Evolutionary conservation across 208 protist genomes (phyloP), one percentile per base, ranked within the genome.

Genomic region (Crithidia acanthocephali): DNA sequence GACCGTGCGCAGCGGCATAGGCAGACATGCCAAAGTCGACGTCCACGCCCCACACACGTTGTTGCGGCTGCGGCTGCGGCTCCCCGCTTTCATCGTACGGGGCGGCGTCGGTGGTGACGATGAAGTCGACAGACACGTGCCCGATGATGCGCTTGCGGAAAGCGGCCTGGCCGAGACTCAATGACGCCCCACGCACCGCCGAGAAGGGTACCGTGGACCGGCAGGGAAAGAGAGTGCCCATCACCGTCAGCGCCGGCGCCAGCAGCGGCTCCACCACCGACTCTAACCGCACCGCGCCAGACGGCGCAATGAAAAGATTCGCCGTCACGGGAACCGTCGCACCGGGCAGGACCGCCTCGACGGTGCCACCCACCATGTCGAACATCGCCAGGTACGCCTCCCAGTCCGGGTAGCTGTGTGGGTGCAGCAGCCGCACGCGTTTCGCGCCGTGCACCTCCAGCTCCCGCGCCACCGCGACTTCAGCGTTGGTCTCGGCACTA

Each of bases 221-320:
- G 33, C 76, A 62, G 3, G 94, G 94, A 72, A 88, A 95, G 30
- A 76, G 75, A 40, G 82, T 83, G 5, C 91, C 91, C 59, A 96
- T 81, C 13, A 87, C 80, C 7, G 90, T 95, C 66, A 84, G 94
- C n/a, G 90, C 85, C 11, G 95, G 94, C n/a, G 88, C 83, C 32
- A 95, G 75, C 64, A 96, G 79, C n/a, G 87, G 88, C 77, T 98
- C 92, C 44, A 95, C 89, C 6, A 97, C 81, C 13, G 92, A 97
- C 51, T 91, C 64, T 0, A 98, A 40, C 16, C 81, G 74, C 23
- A 96, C 85, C 11, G 80, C 73, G 4, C 95, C 95, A 27, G 85
- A 76, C 0, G 95, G 92, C 47, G 94, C 83, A 44, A 98, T 74
- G 66, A 95, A 97, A 0, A 98, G 62, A 71, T 97, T 95, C 0